phyloP scores from a whole-genome alignment of 192 early-diverging fungal species.

The Dissophora ornata region DNA sequence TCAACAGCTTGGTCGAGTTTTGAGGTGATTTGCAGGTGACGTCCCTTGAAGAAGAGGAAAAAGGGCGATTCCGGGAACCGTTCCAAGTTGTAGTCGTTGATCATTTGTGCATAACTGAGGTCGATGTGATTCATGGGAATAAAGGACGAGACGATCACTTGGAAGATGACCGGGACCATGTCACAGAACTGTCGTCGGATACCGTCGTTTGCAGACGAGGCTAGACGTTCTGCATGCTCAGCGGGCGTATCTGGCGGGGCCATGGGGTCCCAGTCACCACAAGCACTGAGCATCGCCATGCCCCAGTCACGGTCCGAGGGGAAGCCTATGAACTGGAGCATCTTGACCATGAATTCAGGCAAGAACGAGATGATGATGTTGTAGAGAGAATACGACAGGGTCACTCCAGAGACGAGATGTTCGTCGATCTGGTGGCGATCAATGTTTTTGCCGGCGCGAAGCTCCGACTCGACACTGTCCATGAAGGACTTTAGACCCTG shows the following conservation, averaged over 20 bases:
- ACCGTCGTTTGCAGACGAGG: slow-evolving; percentile 62
- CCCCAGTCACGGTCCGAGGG: slow-evolving; percentile 79
- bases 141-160: slow-evolving; percentile 77
- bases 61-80: slow-evolving; percentile 77
- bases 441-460: slow-evolving; percentile 58
- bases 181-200: slow-evolving; percentile 85
- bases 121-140: slow-evolving; percentile 77
- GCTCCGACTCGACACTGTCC: slow-evolving; percentile 60
- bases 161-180: slow-evolving; percentile 77
- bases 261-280: slow-evolving; percentile 75
- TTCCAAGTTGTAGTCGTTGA: slow-evolving; percentile 65
- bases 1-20: slow-evolving; percentile 69
- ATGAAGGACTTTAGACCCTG: slow-evolving; percentile 64
- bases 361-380: slow-evolving; percentile 83
- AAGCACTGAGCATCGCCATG: slow-evolving; percentile 75
- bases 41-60: slow-evolving; percentile 77
- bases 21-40: slow-evolving; percentile 67
- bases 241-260: slow-evolving; percentile 33
- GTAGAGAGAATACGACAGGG: slow-evolving; percentile 82
- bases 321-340: slow-evolving; percentile 90
- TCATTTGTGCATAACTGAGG: slow-evolving; percentile 68
- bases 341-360: slow-evolving; percentile 74
- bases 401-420: slow-evolving; percentile 84
- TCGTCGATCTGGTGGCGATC: slow-evolving; percentile 73
- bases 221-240: slow-evolving; percentile 48